These are phyloP conservation scores for Penicillium waksmanii DNA, from an alignment of 495 filamentous ascomycete genomes.

Conservation along the genomic window DNA sequence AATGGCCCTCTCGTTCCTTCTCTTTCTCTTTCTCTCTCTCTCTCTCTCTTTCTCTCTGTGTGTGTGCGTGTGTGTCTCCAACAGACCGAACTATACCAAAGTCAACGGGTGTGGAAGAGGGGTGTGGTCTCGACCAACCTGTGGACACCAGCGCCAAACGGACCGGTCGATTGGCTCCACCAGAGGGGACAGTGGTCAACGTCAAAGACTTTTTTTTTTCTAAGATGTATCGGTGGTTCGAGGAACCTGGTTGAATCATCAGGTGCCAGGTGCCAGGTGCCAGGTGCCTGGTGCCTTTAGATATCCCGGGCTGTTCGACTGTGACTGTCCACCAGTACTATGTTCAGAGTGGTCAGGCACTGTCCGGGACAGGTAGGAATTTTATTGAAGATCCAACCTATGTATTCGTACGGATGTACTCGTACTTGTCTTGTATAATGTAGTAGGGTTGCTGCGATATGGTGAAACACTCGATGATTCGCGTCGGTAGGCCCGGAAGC, in stretches of 20 bases:
- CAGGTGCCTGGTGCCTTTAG: slow-evolving; percentile 31
- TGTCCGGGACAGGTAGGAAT: not conserved
- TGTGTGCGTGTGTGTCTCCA: too few species aligned
- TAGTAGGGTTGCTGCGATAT: slow-evolving; percentile 16
- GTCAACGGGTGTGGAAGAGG: not conserved
- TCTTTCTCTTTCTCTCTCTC: not conserved
- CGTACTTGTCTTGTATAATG: not conserved
- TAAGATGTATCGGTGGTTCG: not conserved
- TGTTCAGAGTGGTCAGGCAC: not conserved
- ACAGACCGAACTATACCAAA: not conserved
- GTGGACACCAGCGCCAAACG: slow-evolving; percentile 19
- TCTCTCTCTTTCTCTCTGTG: too few species aligned
- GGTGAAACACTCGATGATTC: slow-evolving; percentile 36
- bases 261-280: not conserved
- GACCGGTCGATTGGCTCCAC: slow-evolving; percentile 7
- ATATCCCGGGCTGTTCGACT: not conserved
- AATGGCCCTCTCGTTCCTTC: slow-evolving; percentile 10
- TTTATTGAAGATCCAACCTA: too few species aligned
- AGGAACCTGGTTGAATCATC: slow-evolving; percentile 14
- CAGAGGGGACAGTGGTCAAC: slow-evolving; percentile 14
- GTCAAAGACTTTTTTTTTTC: slow-evolving; percentile 28
- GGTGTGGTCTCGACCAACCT: slow-evolving; percentile 5
- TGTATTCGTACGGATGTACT: not conserved
- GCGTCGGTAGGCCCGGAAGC: slow-evolving; percentile 36
- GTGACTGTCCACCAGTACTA: not conserved